These are phyloP conservation scores for Thermochaetoides thermophila DNA, from an alignment of 495 filamentous ascomycete genomes.

Conservation along the genomic window DNA sequence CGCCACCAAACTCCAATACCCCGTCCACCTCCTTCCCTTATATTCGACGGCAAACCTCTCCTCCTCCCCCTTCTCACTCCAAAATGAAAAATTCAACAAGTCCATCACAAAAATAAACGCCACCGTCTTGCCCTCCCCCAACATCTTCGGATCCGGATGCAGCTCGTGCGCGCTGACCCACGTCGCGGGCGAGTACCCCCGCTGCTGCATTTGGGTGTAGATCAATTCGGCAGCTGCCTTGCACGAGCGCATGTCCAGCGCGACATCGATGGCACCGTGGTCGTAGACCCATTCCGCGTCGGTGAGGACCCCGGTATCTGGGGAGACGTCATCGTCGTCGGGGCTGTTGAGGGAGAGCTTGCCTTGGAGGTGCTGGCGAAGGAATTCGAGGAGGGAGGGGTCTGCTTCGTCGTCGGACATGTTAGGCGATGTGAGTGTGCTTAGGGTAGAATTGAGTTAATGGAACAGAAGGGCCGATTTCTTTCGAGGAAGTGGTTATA, in stretches of 20 bases:
- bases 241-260: constrained; percentile 59
- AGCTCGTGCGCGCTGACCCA: constrained; percentile 86
- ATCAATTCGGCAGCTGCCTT: constrained; percentile 70
- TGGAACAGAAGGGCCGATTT: neutral
- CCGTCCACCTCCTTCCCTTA: constrained; percentile 67
- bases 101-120: constrained; percentile 97
- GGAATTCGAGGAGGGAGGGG: constrained; percentile 70
- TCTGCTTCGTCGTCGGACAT: constrained; percentile 90
- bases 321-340: too few relatives aligned
- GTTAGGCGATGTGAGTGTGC: constrained; percentile 8
- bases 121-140: constrained; percentile 59
- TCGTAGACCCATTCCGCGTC: constrained; percentile 77
- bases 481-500: neutral
- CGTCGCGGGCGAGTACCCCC: constrained; percentile 62
- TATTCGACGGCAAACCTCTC: constrained; percentile 71
- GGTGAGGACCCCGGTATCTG: constrained; percentile 73
- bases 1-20: constrained; percentile 91
- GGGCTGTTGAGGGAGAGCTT: constrained; percentile 25
- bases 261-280: constrained; percentile 88
- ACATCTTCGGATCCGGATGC: constrained; percentile 49
- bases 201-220: constrained; percentile 66
- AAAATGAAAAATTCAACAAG: constrained; percentile 90
- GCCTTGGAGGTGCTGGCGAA: constrained; percentile 62
- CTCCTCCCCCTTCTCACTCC: constrained; percentile 51
- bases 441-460: neutral